A percentile compares a stretch with the other conserved stretches of the same genome.
phyloP scores from a whole-genome alignment of 2,329 filamentous ascomycete species.

The Hypoxylon sp. region DNA sequence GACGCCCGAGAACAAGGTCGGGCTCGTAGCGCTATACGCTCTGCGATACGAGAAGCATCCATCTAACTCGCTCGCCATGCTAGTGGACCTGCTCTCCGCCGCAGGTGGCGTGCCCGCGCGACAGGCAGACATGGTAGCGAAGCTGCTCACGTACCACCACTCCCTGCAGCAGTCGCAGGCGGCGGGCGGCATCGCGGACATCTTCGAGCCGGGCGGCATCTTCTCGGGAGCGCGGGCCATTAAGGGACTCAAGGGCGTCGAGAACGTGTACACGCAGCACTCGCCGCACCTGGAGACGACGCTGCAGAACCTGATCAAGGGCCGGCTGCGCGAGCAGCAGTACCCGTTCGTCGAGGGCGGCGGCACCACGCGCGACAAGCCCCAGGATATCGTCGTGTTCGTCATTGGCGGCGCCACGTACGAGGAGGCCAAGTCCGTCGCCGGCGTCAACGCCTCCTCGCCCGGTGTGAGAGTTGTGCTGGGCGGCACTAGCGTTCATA shows the following conservation, averaged over 20 bases:
- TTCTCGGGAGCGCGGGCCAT: constrained; percentile 91
- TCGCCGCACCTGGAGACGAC: constrained; percentile 88
- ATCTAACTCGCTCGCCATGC: constrained; percentile 83
- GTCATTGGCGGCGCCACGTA: constrained; percentile 95
- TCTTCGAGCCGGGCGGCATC: constrained; percentile 92
- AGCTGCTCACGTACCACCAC: constrained; percentile 85
- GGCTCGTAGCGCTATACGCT: constrained; percentile 93
- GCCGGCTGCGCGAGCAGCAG: constrained; percentile 83
- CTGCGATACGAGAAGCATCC: constrained; percentile 90
- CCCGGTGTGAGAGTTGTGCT: constrained; percentile 91
- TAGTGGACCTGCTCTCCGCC: constrained; percentile 86
- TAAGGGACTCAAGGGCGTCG: constrained; percentile 95
- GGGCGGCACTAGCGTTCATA: constrained; percentile 89
- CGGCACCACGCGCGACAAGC: constrained; percentile 89
- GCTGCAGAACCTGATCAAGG: constrained; percentile 93
- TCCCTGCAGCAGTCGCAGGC: constrained; percentile 83
- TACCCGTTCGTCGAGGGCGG: constrained; percentile 95
- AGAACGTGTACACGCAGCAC: constrained; percentile 99
- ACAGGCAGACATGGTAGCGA: constrained; percentile 82
- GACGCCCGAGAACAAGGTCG: constrained; percentile 84
- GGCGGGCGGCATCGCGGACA: constrained; percentile 84
- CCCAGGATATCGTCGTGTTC: constrained; percentile 95
- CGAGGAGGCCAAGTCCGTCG: constrained; percentile 95
- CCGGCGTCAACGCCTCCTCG: constrained; percentile 91
- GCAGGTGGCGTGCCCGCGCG: constrained; percentile 83